These are phyloP conservation scores for Oryza longistaminata DNA, from an alignment of 176 grass and related monocot species.

Conservation along the genomic window DNA sequence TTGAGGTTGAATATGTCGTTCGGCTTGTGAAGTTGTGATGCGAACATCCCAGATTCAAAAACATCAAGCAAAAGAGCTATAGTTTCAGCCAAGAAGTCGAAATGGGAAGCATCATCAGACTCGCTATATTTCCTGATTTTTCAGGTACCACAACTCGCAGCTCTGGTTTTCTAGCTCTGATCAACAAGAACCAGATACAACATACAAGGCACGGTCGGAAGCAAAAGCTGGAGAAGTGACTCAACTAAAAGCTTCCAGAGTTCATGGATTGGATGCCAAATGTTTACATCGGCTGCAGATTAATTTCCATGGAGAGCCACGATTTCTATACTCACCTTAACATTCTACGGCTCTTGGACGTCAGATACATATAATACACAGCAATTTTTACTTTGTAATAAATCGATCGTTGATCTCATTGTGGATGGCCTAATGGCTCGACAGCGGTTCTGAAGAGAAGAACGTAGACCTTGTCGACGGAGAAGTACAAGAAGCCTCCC, in stretches of 20 bases:
- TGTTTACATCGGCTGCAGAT: conserved; percentile 31
- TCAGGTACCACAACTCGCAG: neutral
- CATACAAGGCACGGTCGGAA: neutral
- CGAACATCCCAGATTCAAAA: neutral
- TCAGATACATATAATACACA: neutral
- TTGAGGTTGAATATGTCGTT: neutral
- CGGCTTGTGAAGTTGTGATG: neutral
- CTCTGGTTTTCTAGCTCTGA: neutral
- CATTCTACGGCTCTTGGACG: conserved; percentile 18
- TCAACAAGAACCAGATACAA: neutral
- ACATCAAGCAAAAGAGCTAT: neutral
- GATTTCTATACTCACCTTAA: conserved; percentile 36
- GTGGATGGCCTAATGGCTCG: conserved; percentile 46
- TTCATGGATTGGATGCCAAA: neutral
- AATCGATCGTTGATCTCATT: conserved; percentile 13
- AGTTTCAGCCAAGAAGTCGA: neutral
- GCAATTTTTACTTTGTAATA: conserved; percentile 17
- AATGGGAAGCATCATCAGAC: neutral
- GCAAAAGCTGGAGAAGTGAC: neutral
- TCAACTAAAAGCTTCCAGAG: conserved; percentile 4
- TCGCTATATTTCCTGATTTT: neutral
- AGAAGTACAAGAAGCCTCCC: conserved; percentile 74
- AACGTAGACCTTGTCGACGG: conserved; percentile 61
- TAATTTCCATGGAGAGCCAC: conserved; percentile 24
- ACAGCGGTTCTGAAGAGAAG: conserved; percentile 75